Evolutionary conservation across 148 eudicot genomes (phyloP).

Genomic region (Amaranthus palmeri): DNA sequence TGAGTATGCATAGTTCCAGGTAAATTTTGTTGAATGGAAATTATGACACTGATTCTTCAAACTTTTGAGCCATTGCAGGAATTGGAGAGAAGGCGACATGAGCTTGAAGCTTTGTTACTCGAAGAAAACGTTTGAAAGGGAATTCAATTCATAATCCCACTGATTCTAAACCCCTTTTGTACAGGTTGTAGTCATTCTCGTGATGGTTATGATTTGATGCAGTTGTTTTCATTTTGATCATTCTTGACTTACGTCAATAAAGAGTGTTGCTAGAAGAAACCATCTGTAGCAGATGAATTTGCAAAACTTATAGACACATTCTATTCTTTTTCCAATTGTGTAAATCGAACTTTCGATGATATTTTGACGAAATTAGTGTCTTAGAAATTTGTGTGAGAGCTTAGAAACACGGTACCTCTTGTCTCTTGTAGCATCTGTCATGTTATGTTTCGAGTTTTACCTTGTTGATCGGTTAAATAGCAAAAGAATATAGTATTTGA

Average conservation of each 20-base stretch:
- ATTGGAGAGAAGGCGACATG: conserved; percentile 57
- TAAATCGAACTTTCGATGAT: no score
- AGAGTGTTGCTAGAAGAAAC: background rate
- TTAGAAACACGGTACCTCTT: no score
- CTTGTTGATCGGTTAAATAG: no score
- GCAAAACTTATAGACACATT: background rate
- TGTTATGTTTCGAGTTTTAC: no score
- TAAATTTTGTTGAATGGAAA: background rate
- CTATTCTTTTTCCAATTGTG: no score
- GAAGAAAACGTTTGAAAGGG: conserved; percentile 33
- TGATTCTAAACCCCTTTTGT: background rate
- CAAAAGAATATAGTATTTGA: no score
- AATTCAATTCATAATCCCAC: background rate
- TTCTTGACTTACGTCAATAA: background rate
- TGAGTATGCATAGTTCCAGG: background rate
- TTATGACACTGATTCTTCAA: background rate
- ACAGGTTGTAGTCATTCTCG: background rate
- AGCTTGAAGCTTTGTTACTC: conserved; percentile 70
- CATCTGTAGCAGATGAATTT: background rate
- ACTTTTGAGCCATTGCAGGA: conserved; percentile 45
- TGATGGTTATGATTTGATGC: background rate
- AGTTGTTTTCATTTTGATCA: conserved; percentile 5
- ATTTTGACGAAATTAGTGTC: no score
- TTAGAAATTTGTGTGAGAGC: no score
- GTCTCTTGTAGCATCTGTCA: no score